Evolutionary conservation across 805 yeast species (phyloP).

Genomic region (Candida insectalens): DNA sequence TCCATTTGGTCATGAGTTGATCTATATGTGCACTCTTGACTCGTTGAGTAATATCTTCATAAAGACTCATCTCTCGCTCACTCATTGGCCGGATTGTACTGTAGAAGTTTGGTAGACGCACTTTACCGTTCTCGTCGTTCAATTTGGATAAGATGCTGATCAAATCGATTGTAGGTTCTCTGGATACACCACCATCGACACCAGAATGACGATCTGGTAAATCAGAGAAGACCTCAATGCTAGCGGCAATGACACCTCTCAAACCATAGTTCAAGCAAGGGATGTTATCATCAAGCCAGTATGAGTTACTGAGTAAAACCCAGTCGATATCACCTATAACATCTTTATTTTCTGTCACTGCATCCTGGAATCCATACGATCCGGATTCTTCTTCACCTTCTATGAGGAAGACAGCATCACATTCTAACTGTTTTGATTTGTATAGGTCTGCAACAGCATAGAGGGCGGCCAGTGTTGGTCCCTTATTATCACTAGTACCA

Average conservation of each 20-base stretch:
- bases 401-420: constrained; percentile 73
- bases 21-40: constrained; percentile 24
- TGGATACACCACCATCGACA: constrained; percentile 84
- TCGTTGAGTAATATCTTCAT: constrained; percentile 47
- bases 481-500: constrained; percentile 93
- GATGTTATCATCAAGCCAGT: constrained; percentile 82
- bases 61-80: constrained; percentile 47
- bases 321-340: constrained; percentile 74
- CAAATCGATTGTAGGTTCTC: constrained; percentile 86
- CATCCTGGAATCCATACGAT: constrained; percentile 71
- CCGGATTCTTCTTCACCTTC: constrained; percentile 98
- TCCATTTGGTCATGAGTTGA: constrained; percentile 73
- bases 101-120: constrained; percentile 61
- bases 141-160: constrained; percentile 61
- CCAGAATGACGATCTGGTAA: constrained; percentile 92
- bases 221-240: constrained; percentile 61
- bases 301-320: constrained; percentile 82
- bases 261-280: constrained; percentile 94
- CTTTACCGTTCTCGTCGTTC: constrained; percentile 44
- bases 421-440: constrained; percentile 38
- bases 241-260: constrained; percentile 80
- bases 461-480: constrained; percentile 81
- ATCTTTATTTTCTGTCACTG: constrained; percentile 40
- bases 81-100: constrained; percentile 47
- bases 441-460: constrained; percentile 74